Percentiles rank a stretch among this genome's conserved stretches.
Conservation (phyloP, 208 protist species). For the Borovskyia barvae region DNA sequence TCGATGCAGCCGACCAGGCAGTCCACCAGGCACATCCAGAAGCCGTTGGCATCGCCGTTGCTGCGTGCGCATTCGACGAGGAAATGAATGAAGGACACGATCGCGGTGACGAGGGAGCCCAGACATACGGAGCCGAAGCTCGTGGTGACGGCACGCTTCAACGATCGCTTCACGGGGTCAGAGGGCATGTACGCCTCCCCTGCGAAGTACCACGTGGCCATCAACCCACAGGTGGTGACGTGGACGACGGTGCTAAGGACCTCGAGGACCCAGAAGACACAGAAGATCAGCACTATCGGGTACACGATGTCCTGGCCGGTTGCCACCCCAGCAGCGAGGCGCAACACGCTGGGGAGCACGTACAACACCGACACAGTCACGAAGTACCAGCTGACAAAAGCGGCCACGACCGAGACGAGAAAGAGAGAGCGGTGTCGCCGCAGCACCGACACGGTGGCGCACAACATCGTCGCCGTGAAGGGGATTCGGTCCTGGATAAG, state of each 20-base stretch:
- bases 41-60: slow-evolving; percentile 24
- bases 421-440: slow-evolving; percentile 43
- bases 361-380: slow-evolving; percentile 22
- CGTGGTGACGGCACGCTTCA: slow-evolving; percentile 67
- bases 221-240: slow-evolving; percentile 68
- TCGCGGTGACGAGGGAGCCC: slow-evolving; percentile 78
- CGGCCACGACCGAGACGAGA: slow-evolving; percentile 26
- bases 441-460: slow-evolving; percentile 33
- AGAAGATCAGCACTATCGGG: slow-evolving; percentile 27
- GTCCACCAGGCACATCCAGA: slow-evolving; percentile 50
- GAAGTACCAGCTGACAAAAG: slow-evolving; percentile 24
- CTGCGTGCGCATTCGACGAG: slow-evolving; percentile 23
- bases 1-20: slow-evolving; percentile 65
- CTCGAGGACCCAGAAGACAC: slow-evolving; percentile 71
- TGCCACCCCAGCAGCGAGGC: slow-evolving; percentile 16
- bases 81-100: slow-evolving; percentile 62
- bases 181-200: slow-evolving; percentile 51
- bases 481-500: slow-evolving; percentile 60
- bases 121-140: slow-evolving; percentile 90
- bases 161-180: slow-evolving; percentile 50
- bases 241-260: slow-evolving; percentile 65
- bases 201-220: slow-evolving; percentile 89
- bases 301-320: slow-evolving; percentile 12
- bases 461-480: slow-evolving; percentile 52
- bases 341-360: slow-evolving; percentile 26